A percentile compares a stretch with the other conserved stretches of the same genome.
Evolutionary conservation across 1,284 basidiomycete genomes (phyloP).

Genomic region (Ustilago trichophora): DNA sequence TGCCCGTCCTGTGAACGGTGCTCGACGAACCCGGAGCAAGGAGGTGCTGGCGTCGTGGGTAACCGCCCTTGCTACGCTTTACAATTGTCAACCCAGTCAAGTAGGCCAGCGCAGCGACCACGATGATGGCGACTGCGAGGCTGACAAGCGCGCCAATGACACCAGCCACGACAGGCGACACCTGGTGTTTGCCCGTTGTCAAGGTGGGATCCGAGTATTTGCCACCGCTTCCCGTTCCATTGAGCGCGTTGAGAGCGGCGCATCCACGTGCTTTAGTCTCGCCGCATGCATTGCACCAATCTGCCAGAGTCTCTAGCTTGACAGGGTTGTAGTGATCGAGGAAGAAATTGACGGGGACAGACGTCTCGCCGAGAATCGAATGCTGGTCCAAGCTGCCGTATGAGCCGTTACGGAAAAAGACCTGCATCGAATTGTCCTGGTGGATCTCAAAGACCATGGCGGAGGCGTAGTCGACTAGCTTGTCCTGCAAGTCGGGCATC

Average conservation of each 20-base stretch:
- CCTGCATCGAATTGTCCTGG: constrained; percentile 70
- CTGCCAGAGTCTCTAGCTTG: constrained; percentile 65
- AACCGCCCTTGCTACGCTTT: constrained; percentile 18
- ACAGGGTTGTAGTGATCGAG: constrained; percentile 75
- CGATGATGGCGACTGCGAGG: constrained; percentile 44
- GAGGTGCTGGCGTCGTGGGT: constrained; percentile 17
- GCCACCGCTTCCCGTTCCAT: constrained; percentile 54
- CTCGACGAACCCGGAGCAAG: constrained; percentile 16
- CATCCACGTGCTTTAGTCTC: constrained; percentile 52
- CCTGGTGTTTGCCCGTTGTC: constrained; percentile 53
- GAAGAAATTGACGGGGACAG: constrained; percentile 78
- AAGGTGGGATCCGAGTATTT: constrained; percentile 47
- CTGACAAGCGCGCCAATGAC: constrained; percentile 57
- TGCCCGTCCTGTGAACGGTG: constrained; percentile 13
- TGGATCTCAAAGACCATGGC: constrained; percentile 79
- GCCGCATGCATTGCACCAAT: constrained; percentile 68
- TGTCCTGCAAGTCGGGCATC: constrained; percentile 32
- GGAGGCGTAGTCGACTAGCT: constrained; percentile 78
- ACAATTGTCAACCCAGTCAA: constrained; percentile 24
- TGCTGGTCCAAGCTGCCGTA: constrained; percentile 54
- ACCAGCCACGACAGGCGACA: constrained; percentile 57
- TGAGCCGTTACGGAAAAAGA: constrained; percentile 87
- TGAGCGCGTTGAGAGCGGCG: constrained; percentile 48
- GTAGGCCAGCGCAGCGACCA: constrained; percentile 15
- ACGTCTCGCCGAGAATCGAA: constrained; percentile 64